Conservation (phyloP, 2,329 filamentous ascomycete genomes). For the Penicillium thymicola region DNA sequence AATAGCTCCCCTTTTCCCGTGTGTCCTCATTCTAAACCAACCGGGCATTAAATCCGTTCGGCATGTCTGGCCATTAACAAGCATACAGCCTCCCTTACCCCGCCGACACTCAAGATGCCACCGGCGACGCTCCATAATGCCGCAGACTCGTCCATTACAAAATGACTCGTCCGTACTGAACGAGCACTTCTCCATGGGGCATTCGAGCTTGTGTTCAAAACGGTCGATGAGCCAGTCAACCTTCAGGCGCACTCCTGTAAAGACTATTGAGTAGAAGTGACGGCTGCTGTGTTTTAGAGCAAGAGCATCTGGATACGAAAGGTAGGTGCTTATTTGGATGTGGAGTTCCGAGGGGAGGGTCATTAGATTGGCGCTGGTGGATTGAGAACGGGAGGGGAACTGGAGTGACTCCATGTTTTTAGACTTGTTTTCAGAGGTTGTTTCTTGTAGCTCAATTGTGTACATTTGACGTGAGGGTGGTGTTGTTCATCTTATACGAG, state of each 20-base stretch:
- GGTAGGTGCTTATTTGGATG: conserved; percentile 56
- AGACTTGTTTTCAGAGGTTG: neutral
- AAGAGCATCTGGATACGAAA: conserved; percentile 68
- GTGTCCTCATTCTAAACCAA: conserved; percentile 30
- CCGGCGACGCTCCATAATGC: conserved; percentile 43
- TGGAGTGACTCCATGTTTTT: neutral
- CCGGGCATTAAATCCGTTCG: conserved; percentile 27
- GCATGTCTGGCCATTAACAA: conserved; percentile 38
- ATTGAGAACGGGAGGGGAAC: neutral
- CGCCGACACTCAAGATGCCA: conserved; percentile 40
- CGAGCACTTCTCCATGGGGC: conserved; percentile 53
- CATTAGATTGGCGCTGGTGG: conserved; percentile 37
- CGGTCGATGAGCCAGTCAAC: conserved; percentile 67
- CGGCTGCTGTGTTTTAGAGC: conserved; percentile 65
- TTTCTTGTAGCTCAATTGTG: neutral
- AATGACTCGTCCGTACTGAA: conserved; percentile 44
- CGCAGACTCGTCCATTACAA: conserved; percentile 39
- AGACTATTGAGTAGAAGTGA: conserved; percentile 62
- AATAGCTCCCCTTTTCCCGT: conserved; percentile 14
- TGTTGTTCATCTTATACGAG: neutral
- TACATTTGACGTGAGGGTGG: neutral
- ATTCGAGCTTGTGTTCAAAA: conserved; percentile 61
- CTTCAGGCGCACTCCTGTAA: conserved; percentile 64
- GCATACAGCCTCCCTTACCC: conserved; percentile 33
- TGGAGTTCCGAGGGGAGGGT: conserved; percentile 66